Base-by-base conservation (phyloP, 108 stramenopile genomes). In the Parietichytrium sp. region DNA sequence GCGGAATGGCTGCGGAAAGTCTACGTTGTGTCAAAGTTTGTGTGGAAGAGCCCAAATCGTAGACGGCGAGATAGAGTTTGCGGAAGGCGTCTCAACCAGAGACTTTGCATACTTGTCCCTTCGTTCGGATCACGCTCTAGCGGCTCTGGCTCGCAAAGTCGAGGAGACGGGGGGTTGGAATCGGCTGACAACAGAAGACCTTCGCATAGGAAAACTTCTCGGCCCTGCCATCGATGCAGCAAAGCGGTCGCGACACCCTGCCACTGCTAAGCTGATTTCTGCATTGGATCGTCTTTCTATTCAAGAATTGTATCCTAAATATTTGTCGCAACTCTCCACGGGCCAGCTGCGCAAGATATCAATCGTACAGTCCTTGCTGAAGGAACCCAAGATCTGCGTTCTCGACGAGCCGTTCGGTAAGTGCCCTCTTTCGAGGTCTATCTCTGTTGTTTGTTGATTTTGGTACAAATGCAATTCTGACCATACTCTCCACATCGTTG, bases 391-490 rank as follows among this genome's bases (percentile, higher is more conserved):
- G 10, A 72, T 72, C 10, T 72, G 61, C 61, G 45, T 72, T 1
- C 45, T 72, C 20, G 61, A 72, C 20, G 61, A 72, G 61, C 61
- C 61, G 20, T 72, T 72, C 20, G n/a, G n/a, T n/a, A n/a, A n/a
- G n/a, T n/a, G n/a, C n/a, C n/a, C n/a, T n/a, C n/a, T n/a, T n/a
- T n/a, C n/a, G n/a, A n/a, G n/a, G n/a, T n/a, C n/a, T n/a, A n/a
- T n/a, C n/a, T n/a, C n/a, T n/a, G n/a, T n/a, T n/a, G n/a, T n/a
- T n/a, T n/a, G n/a, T n/a, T n/a, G n/a, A n/a, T n/a, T n/a, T n/a
- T n/a, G n/a, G n/a, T n/a, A n/a, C n/a, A n/a, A n/a, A n/a, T n/a
- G n/a, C n/a, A n/a, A n/a, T n/a, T n/a, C n/a, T n/a, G n/a, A n/a
- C n/a, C n/a, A n/a, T n/a, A n/a, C n/a, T n/a, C n/a, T n/a, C n/a